Conservation (phyloP, 495 filamentous ascomycete genomes). For the Amphirosellinia nigrospora region DNA sequence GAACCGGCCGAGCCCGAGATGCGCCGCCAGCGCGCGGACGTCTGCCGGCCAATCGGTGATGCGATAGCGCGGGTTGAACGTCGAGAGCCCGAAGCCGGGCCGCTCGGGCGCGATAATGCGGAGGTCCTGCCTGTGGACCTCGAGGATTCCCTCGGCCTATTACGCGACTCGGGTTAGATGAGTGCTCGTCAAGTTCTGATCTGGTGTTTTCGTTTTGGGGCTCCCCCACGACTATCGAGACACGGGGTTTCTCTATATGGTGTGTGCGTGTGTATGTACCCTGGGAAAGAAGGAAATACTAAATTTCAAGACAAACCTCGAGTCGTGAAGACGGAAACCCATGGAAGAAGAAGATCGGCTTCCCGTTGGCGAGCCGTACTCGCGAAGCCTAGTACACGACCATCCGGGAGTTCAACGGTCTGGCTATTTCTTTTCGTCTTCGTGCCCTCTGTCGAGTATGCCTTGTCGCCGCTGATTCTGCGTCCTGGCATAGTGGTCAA, state of each 20-base stretch:
- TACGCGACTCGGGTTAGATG: not conserved
- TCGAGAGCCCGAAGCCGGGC: not conserved
- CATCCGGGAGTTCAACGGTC: not conserved
- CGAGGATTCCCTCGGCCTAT: not conserved
- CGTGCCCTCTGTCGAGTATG: not conserved
- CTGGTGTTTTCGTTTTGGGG: not conserved
- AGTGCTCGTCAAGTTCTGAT: no score
- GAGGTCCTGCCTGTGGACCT: not conserved
- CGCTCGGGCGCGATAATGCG: not conserved
- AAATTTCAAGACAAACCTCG: not conserved
- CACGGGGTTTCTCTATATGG: not conserved
- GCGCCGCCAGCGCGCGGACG: not conserved
- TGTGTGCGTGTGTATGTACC: not conserved
- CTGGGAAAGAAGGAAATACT: not conserved
- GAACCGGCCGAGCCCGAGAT: not conserved
- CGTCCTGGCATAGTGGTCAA: not conserved
- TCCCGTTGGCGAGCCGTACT: not conserved
- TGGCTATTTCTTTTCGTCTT: not conserved
- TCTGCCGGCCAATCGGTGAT: not conserved
- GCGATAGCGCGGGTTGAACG: not conserved
- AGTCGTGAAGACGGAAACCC: not conserved
- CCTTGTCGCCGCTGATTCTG: not conserved
- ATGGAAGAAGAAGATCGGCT: constrained; percentile 2
- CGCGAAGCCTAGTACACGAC: not conserved
- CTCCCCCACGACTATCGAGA: not conserved